These are phyloP conservation scores for Nakazawaea populi DNA, from an alignment of 805 yeast species.

Conservation along the genomic window DNA sequence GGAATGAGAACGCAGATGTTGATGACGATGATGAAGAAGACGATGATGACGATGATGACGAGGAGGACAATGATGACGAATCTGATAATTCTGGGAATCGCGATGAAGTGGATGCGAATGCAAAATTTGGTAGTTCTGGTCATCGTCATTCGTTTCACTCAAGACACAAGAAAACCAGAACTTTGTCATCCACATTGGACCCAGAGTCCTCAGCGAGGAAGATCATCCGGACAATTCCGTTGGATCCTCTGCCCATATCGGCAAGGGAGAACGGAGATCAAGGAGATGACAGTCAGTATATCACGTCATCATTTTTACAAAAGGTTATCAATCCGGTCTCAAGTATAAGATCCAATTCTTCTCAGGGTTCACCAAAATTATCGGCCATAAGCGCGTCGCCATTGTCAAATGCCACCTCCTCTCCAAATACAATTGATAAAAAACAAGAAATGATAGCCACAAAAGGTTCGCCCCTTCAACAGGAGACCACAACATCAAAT, in stretches of 20 bases:
- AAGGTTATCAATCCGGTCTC: constrained; percentile 10
- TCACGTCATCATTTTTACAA: constrained; percentile 7
- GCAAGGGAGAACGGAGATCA: constrained; percentile 13
- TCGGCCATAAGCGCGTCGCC: constrained; percentile 3
- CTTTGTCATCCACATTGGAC: constrained; percentile 48
- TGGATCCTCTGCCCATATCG: constrained; percentile 77
- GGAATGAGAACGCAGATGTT: constrained; percentile 13
- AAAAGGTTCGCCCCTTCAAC: neutral
- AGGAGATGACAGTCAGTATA: neutral
- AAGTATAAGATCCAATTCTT: constrained; percentile 3
- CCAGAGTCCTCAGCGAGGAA: constrained; percentile 71
- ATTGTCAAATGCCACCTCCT: neutral
- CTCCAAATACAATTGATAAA: neutral
- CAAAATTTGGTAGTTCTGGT: constrained; percentile 1
- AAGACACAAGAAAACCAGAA: constrained; percentile 33
- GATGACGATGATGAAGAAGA: constrained; percentile 22
- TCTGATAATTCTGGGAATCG: constrained; percentile 23
- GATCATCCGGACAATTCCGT: constrained; percentile 71
- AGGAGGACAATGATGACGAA: constrained; percentile 27
- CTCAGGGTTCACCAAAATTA: constrained; percentile 8
- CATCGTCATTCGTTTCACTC: constrained; percentile 20
- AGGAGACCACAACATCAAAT: neutral
- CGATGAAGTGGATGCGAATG: constrained; percentile 16
- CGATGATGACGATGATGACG: constrained; percentile 25
- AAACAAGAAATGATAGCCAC: neutral